Evolutionary conservation across 441 rosid species (phyloP).

Genomic region (Corymbia citriodora): DNA sequence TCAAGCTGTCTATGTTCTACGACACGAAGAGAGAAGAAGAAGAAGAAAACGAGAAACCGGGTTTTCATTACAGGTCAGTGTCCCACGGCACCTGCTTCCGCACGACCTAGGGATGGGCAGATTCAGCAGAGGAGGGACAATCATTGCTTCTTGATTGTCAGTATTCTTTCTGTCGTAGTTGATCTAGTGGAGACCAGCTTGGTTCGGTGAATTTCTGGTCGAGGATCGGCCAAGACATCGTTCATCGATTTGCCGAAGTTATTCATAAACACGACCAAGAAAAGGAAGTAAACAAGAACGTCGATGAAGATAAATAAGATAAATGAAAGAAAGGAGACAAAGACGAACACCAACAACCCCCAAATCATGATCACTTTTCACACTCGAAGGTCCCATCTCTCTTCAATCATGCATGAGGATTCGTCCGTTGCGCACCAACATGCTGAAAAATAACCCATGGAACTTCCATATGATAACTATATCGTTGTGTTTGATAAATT

Average conservation of each 20-base stretch:
- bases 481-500: background rate
- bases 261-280: background rate
- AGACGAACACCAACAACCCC: background rate
- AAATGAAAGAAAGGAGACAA: background rate
- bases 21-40: background rate
- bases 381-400: background rate
- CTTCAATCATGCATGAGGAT: background rate
- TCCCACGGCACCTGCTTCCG: background rate
- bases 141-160: background rate
- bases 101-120: background rate
- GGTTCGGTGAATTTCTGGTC: background rate
- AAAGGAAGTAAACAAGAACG: background rate
- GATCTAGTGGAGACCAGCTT: background rate
- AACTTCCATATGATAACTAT: background rate
- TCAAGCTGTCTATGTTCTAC: background rate
- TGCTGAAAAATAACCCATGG: background rate
- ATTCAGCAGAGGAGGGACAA: background rate
- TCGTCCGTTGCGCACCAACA: background rate
- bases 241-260: background rate
- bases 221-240: background rate
- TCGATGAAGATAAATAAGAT: background rate
- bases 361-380: background rate
- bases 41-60: background rate
- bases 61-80: background rate
- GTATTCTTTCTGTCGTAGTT: background rate